A percentile compares a stretch with the other conserved stretches of the same genome.
These are phyloP conservation scores for Mycena capillaripes DNA, from an alignment of 768 basidiomycete species.

Conservation along the genomic window DNA sequence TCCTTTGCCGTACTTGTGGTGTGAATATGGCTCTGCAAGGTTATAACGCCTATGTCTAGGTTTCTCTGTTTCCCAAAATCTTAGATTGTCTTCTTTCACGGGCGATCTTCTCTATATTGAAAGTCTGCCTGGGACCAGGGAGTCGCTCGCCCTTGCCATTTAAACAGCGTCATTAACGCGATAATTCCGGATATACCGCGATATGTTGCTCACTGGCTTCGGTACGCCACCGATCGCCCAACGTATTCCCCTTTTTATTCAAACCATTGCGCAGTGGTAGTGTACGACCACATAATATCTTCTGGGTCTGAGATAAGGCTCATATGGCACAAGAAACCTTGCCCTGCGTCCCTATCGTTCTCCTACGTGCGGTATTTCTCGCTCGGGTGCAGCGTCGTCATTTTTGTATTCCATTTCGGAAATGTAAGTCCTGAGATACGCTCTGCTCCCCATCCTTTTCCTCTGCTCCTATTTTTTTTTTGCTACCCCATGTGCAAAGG, in stretches of 20 bases:
- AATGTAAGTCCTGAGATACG: constrained; percentile 13
- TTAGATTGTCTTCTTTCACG: background rate
- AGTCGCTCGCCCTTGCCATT: background rate
- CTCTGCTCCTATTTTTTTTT: too few relatives aligned
- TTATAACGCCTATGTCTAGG: too few relatives aligned
- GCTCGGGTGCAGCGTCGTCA: constrained; percentile 11
- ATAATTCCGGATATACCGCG: constrained; percentile 7
- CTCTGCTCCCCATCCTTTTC: background rate
- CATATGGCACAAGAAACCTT: constrained; percentile 11
- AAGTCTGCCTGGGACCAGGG: constrained; percentile 34
- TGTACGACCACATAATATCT: constrained; percentile 31
- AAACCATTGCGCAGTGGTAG: constrained; percentile 6
- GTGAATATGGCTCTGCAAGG: background rate
- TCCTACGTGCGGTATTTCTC: constrained; percentile 23
- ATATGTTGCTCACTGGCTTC: constrained; percentile 30
- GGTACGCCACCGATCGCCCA: background rate
- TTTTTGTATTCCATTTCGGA: constrained; percentile 24
- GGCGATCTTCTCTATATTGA: constrained; percentile 24
- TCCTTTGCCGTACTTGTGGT: too few relatives aligned
- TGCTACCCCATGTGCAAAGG: too few relatives aligned
- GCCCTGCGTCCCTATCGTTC: constrained; percentile 19
- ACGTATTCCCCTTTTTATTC: too few relatives aligned
- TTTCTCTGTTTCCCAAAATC: background rate
- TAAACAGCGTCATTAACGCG: background rate
- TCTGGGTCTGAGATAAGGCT: constrained; percentile 13